Evolutionary conservation across 169 alveolate species (phyloP).

Genomic region (Eimeria maxima): DNA sequence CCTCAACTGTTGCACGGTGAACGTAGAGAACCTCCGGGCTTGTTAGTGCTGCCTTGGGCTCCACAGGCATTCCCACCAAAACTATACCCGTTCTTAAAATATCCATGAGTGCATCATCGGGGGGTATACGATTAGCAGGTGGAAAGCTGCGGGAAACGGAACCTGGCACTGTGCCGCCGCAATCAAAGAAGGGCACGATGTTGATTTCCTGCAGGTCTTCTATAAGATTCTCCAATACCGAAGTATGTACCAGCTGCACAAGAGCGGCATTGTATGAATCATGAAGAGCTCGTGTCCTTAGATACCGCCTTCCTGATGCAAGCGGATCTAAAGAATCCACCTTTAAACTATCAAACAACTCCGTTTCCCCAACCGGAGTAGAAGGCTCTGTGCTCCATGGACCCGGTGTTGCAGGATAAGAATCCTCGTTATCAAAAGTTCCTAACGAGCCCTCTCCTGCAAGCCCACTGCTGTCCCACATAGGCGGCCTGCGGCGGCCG

Average conservation of each 20-base stretch:
- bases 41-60: not conserved
- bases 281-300: conserved; percentile 23
- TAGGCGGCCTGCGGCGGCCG: not conserved
- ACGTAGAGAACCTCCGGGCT: conserved; percentile 29
- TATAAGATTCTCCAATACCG: not conserved
- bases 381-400: conserved; percentile 47
- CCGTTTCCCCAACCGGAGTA: conserved; percentile 6
- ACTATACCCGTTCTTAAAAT: conserved; percentile 20
- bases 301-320: conserved; percentile 31
- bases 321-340: not conserved
- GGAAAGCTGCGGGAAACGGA: conserved; percentile 44
- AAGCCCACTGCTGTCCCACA: not conserved
- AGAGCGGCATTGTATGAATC: conserved; percentile 52
- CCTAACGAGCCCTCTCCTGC: not conserved
- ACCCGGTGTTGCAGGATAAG: conserved; percentile 55
- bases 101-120: conserved; percentile 20
- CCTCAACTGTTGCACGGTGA: conserved; percentile 25
- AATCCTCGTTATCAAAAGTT: conserved; percentile 8
- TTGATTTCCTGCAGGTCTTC: conserved; percentile 50
- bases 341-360: not conserved
- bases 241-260: not conserved
- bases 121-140: not conserved
- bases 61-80: conserved; percentile 22
- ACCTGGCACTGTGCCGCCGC: conserved; percentile 59
- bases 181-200: conserved; percentile 38